A percentile compares a stretch with the other conserved stretches of the same genome.
Evolutionary conservation across 208 protist genomes (phyloP).

Genomic region (Wallacemonas collosoma): DNA sequence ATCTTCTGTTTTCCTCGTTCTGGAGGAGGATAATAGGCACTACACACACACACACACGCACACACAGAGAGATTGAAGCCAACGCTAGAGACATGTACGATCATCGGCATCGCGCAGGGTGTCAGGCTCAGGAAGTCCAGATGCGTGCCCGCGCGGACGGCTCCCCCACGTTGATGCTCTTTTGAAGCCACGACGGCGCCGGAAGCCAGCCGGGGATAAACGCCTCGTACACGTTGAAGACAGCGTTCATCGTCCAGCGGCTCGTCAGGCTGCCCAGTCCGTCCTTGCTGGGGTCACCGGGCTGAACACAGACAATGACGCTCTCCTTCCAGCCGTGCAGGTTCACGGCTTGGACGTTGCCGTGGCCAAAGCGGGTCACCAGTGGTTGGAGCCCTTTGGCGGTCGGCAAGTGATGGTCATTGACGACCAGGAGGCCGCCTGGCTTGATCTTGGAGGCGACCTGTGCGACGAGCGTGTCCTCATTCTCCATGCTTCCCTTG

Average conservation of each 20-base stretch:
- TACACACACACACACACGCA: too few species aligned
- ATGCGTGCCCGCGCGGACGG: conserved; percentile 20
- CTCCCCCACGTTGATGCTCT: conserved; percentile 15
- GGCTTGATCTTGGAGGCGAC: conserved; percentile 38
- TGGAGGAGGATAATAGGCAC: neutral
- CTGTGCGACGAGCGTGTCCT: conserved; percentile 28
- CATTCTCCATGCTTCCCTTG: conserved; percentile 54
- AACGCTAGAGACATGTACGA: too few species aligned
- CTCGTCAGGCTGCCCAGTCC: conserved; percentile 19
- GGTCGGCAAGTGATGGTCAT: conserved; percentile 71
- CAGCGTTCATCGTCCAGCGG: conserved; percentile 7
- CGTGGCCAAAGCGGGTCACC: conserved; percentile 42
- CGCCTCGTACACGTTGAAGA: conserved; percentile 38
- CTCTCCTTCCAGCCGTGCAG: conserved; percentile 80
- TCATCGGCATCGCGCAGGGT: too few species aligned
- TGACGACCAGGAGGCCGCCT: conserved; percentile 70
- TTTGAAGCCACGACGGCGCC: conserved; percentile 37
- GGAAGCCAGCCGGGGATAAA: conserved; percentile 45
- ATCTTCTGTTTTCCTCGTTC: neutral
- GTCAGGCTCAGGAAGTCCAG: conserved; percentile 28
- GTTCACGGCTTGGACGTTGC: conserved; percentile 73
- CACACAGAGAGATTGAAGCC: too few species aligned
- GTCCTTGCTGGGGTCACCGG: conserved; percentile 28
- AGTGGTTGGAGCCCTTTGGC: conserved; percentile 35
- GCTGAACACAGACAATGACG: conserved; percentile 56